phyloP scores from a whole-genome alignment of 345 rosid species.

The Eucalyptus virginea region DNA sequence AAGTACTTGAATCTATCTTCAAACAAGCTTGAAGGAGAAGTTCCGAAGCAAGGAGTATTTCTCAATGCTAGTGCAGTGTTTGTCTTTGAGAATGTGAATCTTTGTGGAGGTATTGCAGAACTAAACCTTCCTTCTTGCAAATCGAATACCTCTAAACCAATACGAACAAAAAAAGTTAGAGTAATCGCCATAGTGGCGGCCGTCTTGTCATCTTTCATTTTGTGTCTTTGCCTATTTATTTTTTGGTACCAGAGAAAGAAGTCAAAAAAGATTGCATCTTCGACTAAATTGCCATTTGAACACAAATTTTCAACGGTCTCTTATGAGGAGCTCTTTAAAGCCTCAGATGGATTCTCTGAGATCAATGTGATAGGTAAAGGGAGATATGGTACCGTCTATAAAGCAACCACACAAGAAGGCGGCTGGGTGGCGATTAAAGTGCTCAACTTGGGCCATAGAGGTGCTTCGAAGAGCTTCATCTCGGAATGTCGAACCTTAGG shows the following conservation, averaged over 20 bases:
- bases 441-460: background rate
- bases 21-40: constrained; percentile 29
- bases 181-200: background rate
- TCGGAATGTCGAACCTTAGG: background rate
- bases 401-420: background rate
- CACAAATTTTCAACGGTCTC: background rate
- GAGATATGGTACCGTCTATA: background rate
- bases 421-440: background rate
- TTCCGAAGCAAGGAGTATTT: constrained; percentile 22
- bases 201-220: background rate
- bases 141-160: background rate
- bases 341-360: background rate
- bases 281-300: background rate
- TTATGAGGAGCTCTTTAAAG: background rate
- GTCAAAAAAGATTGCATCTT: background rate
- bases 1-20: constrained; percentile 14
- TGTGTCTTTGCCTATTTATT: background rate
- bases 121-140: background rate
- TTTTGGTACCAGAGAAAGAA: background rate
- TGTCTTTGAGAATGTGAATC: constrained; percentile 1
- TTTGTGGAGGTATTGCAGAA: background rate
- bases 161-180: accelerated
- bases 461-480: background rate
- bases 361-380: background rate
- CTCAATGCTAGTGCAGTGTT: constrained; percentile 8